A percentile compares a stretch with the other conserved stretches of the same genome.
These are phyloP conservation scores for Coemansia sp. DNA, from an alignment of 192 early-diverging fungal species.

Conservation along the genomic window DNA sequence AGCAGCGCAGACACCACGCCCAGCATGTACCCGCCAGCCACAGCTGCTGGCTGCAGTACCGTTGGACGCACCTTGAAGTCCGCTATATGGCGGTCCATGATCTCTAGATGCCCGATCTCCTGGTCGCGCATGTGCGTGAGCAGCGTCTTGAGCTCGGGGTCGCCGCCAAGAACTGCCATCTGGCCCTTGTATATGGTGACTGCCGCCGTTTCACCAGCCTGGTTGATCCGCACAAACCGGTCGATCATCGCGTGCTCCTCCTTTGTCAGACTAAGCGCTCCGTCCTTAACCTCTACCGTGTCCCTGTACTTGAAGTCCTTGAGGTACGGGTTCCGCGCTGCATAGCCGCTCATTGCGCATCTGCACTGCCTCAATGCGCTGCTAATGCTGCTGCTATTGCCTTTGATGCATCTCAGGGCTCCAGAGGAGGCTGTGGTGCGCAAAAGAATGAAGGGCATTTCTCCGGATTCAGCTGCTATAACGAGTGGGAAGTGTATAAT, in stretches of 20 bases:
- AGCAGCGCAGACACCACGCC: slow-evolving; percentile 84
- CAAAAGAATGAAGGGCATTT: background rate
- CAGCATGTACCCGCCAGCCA: slow-evolving; percentile 78
- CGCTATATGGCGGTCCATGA: slow-evolving; percentile 75
- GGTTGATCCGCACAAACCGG: slow-evolving; percentile 91
- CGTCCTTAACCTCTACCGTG: slow-evolving; percentile 26
- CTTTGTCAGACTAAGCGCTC: slow-evolving; percentile 39
- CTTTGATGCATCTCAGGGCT: background rate
- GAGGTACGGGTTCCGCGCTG: slow-evolving; percentile 48
- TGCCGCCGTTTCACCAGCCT: slow-evolving; percentile 94
- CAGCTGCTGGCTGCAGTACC: slow-evolving; percentile 82
- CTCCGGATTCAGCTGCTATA: background rate
- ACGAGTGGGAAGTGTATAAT: too few species aligned
- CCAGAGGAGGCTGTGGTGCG: background rate
- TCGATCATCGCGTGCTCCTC: slow-evolving; percentile 63
- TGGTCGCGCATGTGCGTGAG: slow-evolving; percentile 97
- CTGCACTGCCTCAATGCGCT: background rate
- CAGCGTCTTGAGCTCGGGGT: slow-evolving; percentile 66
- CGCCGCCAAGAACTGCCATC: slow-evolving; percentile 70
- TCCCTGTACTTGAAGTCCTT: slow-evolving; percentile 37
- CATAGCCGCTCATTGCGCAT: slow-evolving; percentile 33
- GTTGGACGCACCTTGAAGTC: slow-evolving; percentile 84
- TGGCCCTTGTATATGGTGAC: slow-evolving; percentile 97
- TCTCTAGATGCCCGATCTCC: slow-evolving; percentile 78
- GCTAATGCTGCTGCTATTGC: background rate